phyloP scores from a whole-genome alignment of 2,329 filamentous ascomycete species.

The Xylaria polymorpha region DNA sequence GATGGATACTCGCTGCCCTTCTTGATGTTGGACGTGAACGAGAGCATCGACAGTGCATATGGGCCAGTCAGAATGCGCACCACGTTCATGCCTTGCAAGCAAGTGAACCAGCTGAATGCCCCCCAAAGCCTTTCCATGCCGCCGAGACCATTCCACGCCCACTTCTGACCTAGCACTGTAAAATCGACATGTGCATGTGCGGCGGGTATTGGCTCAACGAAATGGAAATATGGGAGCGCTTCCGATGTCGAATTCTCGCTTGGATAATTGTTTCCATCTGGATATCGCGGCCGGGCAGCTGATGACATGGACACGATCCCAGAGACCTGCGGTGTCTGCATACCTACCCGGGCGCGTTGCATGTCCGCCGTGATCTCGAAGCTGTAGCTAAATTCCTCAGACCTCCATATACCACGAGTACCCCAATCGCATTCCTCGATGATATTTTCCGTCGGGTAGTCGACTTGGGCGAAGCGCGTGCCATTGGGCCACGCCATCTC shows the following conservation, averaged over 20 bases:
- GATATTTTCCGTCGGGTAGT: conserved; percentile 35
- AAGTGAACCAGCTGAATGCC: conserved; percentile 40
- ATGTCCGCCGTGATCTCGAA: conserved; percentile 38
- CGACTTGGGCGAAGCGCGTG: conserved; percentile 39
- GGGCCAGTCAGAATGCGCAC: conserved; percentile 10
- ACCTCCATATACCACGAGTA: not conserved
- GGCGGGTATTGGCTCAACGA: conserved; percentile 40
- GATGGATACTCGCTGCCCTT: no score
- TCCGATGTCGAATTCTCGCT: not conserved
- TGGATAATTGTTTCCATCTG: no score
- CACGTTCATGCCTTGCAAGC: conserved; percentile 11
- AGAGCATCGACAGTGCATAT: not conserved
- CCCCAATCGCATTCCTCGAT: conserved; percentile 32
- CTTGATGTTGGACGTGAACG: no score
- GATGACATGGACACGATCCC: no score
- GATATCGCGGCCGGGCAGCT: not conserved
- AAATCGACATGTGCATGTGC: conserved; percentile 31
- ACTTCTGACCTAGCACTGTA: conserved; percentile 20
- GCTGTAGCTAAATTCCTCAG: conserved; percentile 28
- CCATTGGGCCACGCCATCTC: conserved; percentile 43
- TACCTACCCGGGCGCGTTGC: conserved; percentile 19
- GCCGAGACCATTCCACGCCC: conserved; percentile 39
- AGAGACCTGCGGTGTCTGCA: conserved; percentile 18
- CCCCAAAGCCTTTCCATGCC: conserved; percentile 44
- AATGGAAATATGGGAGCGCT: conserved; percentile 39